Evolutionary conservation across 2,329 filamentous ascomycete species (phyloP).

Genomic region (Colletotrichum eremochloae): DNA sequence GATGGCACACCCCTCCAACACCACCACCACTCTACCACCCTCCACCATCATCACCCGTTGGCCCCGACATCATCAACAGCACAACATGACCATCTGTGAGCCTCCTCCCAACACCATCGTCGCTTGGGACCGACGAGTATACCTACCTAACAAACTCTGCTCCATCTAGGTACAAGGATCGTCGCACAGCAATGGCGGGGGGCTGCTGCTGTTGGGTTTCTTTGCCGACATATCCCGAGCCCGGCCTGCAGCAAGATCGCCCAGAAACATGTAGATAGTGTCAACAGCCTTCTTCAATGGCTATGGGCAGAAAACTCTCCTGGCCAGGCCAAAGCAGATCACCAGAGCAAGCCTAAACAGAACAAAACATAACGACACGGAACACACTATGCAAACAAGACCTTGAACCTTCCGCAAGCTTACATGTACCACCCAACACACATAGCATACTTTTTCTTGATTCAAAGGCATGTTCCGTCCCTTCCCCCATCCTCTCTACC

Average conservation of each 20-base stretch:
- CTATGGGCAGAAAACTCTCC: neutral
- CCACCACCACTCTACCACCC: neutral
- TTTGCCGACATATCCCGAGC: slow-evolving; percentile 4
- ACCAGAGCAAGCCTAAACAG: neutral
- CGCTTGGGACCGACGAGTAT: slow-evolving; percentile 14
- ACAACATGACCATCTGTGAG: neutral
- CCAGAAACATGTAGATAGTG: neutral
- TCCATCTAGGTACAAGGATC: slow-evolving; percentile 5
- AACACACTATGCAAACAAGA: neutral
- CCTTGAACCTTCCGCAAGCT: neutral
- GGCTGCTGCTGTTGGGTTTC: neutral
- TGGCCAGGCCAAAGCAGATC: neutral
- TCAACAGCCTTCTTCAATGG: neutral
- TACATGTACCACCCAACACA: neutral
- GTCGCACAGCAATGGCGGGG: neutral
- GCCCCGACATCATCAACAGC: neutral
- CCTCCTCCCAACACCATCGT: neutral
- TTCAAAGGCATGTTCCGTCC: neutral
- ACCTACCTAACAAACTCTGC: slow-evolving; percentile 11
- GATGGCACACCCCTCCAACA: slow-evolving; percentile 2
- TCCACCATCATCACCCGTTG: neutral
- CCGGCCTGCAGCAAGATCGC: neutral
- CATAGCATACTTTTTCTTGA: neutral
- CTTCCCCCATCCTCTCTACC: neutral
- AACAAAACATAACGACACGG: neutral